Percentiles rank a stretch among this genome's conserved stretches.
Conservation (phyloP, 169 alveolate genomes). For the Babesia ovata region DNA sequence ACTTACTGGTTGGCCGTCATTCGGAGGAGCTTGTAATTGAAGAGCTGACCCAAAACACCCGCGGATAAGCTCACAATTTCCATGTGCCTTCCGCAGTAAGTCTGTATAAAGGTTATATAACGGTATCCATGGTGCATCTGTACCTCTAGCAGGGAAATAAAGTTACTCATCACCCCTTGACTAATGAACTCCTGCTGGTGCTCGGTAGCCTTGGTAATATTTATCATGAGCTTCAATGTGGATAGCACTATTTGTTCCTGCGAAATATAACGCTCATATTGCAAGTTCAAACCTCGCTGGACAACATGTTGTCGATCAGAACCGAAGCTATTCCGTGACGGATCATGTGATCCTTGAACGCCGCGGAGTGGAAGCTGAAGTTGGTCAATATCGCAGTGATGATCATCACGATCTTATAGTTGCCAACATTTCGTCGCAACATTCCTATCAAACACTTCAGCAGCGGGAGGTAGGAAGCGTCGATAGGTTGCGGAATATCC, state of each 20-base stretch:
- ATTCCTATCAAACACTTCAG: slow-evolving; percentile 28
- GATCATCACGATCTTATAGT: slow-evolving; percentile 33
- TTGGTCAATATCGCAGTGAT: slow-evolving; percentile 44
- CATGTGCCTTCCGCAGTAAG: slow-evolving; percentile 12
- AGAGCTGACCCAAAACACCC: slow-evolving; percentile 64
- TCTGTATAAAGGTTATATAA: neutral
- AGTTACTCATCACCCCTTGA: slow-evolving; percentile 39
- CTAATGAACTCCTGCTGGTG: slow-evolving; percentile 47
- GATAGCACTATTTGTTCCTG: slow-evolving; percentile 37
- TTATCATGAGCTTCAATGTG: slow-evolving; percentile 63
- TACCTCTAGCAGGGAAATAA: slow-evolving; percentile 40
- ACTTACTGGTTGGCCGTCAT: slow-evolving; percentile 26
- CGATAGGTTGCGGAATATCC: slow-evolving; percentile 46
- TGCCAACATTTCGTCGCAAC: slow-evolving; percentile 15
- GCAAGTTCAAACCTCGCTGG: slow-evolving; percentile 3
- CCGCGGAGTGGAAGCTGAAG: slow-evolving; percentile 45
- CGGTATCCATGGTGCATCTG: neutral
- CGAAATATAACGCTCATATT: neutral
- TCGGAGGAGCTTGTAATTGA: slow-evolving; percentile 16
- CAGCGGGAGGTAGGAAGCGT: slow-evolving; percentile 39
- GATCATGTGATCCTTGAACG: slow-evolving; percentile 50
- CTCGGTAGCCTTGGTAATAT: slow-evolving; percentile 46
- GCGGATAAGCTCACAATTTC: slow-evolving; percentile 43
- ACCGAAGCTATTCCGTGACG: slow-evolving; percentile 20
- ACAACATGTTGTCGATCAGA: slow-evolving; percentile 28